Evolutionary conservation across 2,329 filamentous ascomycete species (phyloP), one percentile per base, ranked within the genome.

Genomic region (Botrytis sinoallii): DNA sequence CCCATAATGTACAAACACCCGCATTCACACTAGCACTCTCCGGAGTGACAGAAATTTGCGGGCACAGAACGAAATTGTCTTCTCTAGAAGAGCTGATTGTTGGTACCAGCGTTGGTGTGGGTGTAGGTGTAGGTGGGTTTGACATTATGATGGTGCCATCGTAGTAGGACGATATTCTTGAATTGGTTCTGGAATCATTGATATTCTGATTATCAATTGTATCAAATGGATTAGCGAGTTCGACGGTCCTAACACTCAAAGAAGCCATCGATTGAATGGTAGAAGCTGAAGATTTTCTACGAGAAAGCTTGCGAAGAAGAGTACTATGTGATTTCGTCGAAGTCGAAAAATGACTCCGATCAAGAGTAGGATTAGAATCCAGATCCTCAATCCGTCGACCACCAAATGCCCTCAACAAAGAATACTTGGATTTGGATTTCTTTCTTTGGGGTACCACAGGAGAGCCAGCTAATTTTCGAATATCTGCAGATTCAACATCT

Each of bases 1-100:
- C 77, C 79, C 82, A 83, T 10, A 83, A 76, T 35, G 77, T 78
- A 22, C 79, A 79, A 40, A 73, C 75, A 57, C 77, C 78, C 66
- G 76, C 78, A 69, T 80, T 78, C 16, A 83, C 74, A 74, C 74
- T 78, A 9, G 61, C 76, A 42, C 70, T 79, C 76, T 82, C 80
- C 7, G 81, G 77, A 9, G 78, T 81, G 70, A 82, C 73, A 18
- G 71, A 77, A 32, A 83, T 77, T 40, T 80, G 75, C 10, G 81
- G 80, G 42, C 73, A 79, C 4, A 81, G 73, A 57, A 79, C 71
- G 35, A 77, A 71, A 18, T 73, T 40, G 12, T 77, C 68, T 8
- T 61, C 48, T 52, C 40, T 63, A 25, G 12, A 57, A 29, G 40
- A 52, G 12, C 38, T 1, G 12, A 32, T 25, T 9, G 40, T 65